Evolutionary conservation across 208 protist genomes (phyloP).

Genomic region (Leishmania arabica): DNA sequence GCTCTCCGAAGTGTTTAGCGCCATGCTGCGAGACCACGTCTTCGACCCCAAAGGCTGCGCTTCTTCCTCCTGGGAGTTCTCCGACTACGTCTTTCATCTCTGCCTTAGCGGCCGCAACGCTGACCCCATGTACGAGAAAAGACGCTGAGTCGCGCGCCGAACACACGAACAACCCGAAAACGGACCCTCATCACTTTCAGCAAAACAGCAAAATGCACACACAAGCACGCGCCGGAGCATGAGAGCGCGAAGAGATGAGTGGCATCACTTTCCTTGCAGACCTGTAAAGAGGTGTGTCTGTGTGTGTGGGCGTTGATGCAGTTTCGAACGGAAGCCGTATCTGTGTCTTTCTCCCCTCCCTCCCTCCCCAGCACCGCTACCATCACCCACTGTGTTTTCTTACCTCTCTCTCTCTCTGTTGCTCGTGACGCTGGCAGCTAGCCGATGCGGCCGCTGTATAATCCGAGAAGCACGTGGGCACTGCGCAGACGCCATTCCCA

Average conservation of each 20-base stretch:
- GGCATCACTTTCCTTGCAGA: not conserved
- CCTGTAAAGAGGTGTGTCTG: not conserved
- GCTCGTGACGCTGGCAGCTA: not conserved
- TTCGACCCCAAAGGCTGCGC: constrained; percentile 28
- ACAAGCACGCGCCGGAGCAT: not conserved
- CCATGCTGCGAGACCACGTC: constrained; percentile 25
- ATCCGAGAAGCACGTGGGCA: not conserved
- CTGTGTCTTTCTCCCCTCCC: not conserved
- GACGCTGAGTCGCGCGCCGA: not conserved
- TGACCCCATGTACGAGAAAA: not conserved
- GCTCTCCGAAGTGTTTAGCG: constrained; percentile 20
- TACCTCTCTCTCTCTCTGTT: not conserved
- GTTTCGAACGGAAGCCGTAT: not conserved
- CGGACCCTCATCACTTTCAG: not conserved
- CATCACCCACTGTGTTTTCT: not conserved
- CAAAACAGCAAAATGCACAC: not conserved
- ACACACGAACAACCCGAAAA: too few relatives aligned
- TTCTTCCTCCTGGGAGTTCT: constrained; percentile 36
- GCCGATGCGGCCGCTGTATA: not conserved
- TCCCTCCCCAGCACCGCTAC: not conserved
- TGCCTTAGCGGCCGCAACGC: constrained; percentile 10
- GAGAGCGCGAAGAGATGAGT: not conserved
- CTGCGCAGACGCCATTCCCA: not conserved
- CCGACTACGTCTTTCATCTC: constrained; percentile 31
- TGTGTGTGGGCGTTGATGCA: not conserved